These are phyloP conservation scores for Petrea volubilis DNA, from an alignment of 257 asterid species.

Conservation along the genomic window DNA sequence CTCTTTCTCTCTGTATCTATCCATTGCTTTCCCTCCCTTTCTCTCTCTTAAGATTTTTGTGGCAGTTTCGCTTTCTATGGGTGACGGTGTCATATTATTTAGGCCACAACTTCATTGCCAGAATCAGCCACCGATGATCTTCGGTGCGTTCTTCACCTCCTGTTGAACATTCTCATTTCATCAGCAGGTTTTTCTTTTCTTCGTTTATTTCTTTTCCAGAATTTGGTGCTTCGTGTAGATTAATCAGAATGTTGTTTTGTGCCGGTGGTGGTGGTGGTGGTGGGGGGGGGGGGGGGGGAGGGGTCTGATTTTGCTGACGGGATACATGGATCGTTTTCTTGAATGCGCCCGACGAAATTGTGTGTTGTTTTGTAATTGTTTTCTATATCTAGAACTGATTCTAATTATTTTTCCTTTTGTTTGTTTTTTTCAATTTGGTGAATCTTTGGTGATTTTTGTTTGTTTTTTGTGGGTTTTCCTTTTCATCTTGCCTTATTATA, in stretches of 20 bases:
- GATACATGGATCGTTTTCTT: slow-evolving; percentile 21
- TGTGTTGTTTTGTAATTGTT: neutral
- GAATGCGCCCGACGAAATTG: neutral
- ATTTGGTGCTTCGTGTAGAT: neutral
- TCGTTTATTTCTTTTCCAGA: neutral
- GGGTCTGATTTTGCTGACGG: neutral
- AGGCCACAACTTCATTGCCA: slow-evolving; percentile 35
- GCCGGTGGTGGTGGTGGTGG: no score
- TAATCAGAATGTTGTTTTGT: neutral
- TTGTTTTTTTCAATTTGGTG: neutral
- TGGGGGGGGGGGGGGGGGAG: no score
- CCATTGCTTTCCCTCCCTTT: slow-evolving; percentile 15
- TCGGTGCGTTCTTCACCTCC: slow-evolving; percentile 44
- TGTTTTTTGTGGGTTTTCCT: neutral
- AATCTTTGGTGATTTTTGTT: neutral
- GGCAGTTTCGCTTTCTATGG: slow-evolving; percentile 28
- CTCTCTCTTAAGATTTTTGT: slow-evolving; percentile 29
- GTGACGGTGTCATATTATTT: slow-evolving; percentile 39
- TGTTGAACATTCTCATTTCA: slow-evolving; percentile 32
- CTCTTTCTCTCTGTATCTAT: neutral
- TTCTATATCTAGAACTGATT: neutral
- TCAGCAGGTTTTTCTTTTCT: slow-evolving; percentile 24
- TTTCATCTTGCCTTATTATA: neutral
- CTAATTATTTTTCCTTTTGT: neutral
- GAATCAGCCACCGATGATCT: slow-evolving; percentile 57